Conservation (phyloP, 2,329 filamentous ascomycete species). For the Thelonectria discophora region DNA sequence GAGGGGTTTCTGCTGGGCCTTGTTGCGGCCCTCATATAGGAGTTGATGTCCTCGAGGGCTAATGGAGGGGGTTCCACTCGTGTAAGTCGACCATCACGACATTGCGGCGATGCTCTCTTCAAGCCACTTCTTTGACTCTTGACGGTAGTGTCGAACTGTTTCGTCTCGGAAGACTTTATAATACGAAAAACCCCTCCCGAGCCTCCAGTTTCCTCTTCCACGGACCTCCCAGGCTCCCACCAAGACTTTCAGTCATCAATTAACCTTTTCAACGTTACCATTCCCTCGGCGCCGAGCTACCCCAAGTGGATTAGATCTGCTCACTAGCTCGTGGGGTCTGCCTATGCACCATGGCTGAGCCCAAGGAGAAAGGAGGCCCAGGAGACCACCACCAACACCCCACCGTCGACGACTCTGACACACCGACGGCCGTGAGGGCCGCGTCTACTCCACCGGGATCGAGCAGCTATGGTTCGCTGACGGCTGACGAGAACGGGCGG, state of each 20-base stretch:
- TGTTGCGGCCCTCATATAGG: conserved; percentile 16
- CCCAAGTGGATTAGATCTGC: background rate
- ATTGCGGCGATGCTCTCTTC: background rate
- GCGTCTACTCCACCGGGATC: conserved; percentile 14
- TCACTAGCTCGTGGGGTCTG: conserved; percentile 6
- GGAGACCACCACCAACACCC: conserved; percentile 2
- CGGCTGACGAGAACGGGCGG: conserved; percentile 15
- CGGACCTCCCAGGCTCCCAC: background rate
- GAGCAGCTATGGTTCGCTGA: conserved; percentile 1
- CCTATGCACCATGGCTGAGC: conserved; percentile 9
- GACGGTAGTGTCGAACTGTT: background rate
- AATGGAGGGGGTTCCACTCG: background rate
- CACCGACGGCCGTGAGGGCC: conserved; percentile 5
- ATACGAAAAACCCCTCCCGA: background rate
- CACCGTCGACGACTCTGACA: conserved; percentile 11
- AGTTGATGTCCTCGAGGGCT: background rate
- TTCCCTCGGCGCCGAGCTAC: background rate
- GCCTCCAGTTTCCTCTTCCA: too few relatives aligned
- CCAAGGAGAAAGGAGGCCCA: background rate
- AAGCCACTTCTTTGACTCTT: background rate
- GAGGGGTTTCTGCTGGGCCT: background rate
- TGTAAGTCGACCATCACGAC: background rate
- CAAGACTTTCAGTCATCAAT: conserved; percentile 1
- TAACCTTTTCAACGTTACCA: background rate
- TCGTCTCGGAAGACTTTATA: background rate